Percentiles rank a stretch among this genome's conserved stretches.
These are phyloP conservation scores for Sarcomyxa edulis DNA, from an alignment of 768 basidiomycete genomes.

Conservation along the genomic window DNA sequence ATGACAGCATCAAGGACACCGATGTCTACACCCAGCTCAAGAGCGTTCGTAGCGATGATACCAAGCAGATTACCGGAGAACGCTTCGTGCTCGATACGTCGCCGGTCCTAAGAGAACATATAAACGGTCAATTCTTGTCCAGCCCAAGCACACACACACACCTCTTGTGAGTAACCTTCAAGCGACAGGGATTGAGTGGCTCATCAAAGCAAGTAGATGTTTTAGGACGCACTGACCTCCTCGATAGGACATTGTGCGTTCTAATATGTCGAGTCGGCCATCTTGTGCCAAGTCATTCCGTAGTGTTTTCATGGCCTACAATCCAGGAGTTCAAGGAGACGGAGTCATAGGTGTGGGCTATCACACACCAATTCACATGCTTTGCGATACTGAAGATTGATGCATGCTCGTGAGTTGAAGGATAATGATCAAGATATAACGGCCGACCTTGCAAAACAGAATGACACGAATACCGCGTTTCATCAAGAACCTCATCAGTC, in stretches of 20 bases:
- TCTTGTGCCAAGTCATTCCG: constrained; percentile 66
- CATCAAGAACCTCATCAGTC: constrained; percentile 77
- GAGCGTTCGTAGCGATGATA: constrained; percentile 84
- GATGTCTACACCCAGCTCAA: constrained; percentile 91
- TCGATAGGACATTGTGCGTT: constrained; percentile 76
- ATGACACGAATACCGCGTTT: constrained; percentile 76
- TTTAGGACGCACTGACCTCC: constrained; percentile 48
- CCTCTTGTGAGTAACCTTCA: constrained; percentile 70
- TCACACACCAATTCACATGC: constrained; percentile 69
- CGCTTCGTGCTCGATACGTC: constrained; percentile 80
- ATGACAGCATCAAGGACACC: constrained; percentile 86
- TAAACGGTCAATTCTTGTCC: constrained; percentile 1
- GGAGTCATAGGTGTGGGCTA: background rate
- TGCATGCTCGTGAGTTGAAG: constrained; percentile 1
- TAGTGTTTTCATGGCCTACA: constrained; percentile 75
- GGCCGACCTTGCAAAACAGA: constrained; percentile 77
- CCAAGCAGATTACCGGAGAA: constrained; percentile 82
- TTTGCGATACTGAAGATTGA: constrained; percentile 59
- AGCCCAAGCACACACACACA: constrained; percentile 16
- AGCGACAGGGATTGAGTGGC: background rate
- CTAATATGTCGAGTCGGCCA: constrained; percentile 70
- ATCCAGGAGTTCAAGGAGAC: background rate
- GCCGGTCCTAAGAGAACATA: constrained; percentile 58
- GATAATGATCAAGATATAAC: background rate
- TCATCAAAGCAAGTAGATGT: background rate